Percentiles rank a stretch among this genome's conserved stretches.
These are phyloP conservation scores for Alternaria sp. DNA, from an alignment of 2,329 filamentous ascomycete species.

Conservation along the genomic window DNA sequence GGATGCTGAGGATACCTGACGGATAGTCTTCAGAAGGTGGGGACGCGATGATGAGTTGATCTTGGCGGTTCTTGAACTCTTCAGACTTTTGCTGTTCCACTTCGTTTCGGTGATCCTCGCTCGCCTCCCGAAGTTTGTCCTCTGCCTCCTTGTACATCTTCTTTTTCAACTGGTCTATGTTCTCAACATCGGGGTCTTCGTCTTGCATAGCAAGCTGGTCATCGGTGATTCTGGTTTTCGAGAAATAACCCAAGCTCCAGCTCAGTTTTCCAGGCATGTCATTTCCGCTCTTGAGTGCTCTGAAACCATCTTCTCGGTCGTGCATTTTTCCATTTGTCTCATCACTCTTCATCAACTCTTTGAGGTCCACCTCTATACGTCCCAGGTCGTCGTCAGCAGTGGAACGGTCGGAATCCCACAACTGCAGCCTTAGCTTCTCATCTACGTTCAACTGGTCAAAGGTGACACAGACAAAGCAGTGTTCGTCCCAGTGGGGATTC, in stretches of 20 bases:
- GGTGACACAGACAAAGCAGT: conserved; percentile 72
- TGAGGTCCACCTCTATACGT: conserved; percentile 73
- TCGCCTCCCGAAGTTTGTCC: conserved; percentile 71
- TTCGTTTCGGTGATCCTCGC: conserved; percentile 66
- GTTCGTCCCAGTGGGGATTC: conserved; percentile 76
- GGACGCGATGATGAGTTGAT: conserved; percentile 72
- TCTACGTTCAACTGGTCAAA: conserved; percentile 76
- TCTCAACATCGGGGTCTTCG: conserved; percentile 65
- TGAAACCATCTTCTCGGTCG: conserved; percentile 71
- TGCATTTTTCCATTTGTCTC: conserved; percentile 69
- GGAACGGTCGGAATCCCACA: conserved; percentile 78
- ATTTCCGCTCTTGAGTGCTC: conserved; percentile 70
- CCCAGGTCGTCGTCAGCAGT: conserved; percentile 79
- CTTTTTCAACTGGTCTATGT: conserved; percentile 65
- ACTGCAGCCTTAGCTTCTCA: conserved; percentile 72
- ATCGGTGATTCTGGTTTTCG: conserved; percentile 69
- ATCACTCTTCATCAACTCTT: conserved; percentile 67
- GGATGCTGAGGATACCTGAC: conserved; percentile 73
- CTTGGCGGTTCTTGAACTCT: conserved; percentile 65
- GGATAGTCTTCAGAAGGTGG: conserved; percentile 69
- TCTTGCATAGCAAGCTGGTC: conserved; percentile 70
- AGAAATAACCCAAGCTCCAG: conserved; percentile 77
- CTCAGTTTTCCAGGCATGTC: conserved; percentile 73
- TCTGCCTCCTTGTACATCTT: conserved; percentile 64
- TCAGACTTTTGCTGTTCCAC: conserved; percentile 73